Conservation (phyloP, 176 grass and related monocot genomes). For the Dendrocalamus sinicus region DNA sequence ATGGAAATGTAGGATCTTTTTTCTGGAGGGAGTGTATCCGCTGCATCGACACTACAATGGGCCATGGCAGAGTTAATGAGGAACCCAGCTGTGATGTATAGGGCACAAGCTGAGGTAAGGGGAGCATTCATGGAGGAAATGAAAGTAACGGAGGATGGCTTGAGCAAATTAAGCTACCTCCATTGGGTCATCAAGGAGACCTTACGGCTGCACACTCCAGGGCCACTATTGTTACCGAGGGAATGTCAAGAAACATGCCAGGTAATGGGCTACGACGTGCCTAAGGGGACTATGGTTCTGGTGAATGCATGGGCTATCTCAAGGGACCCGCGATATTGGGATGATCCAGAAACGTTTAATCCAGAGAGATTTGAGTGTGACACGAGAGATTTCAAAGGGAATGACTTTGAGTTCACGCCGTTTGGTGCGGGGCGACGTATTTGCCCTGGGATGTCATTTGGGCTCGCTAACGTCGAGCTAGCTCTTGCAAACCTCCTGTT, state of each 20-base stretch:
- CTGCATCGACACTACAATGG: background rate
- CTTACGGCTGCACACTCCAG: background rate
- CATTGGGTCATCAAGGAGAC: background rate
- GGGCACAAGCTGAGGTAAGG: background rate
- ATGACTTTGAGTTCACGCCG: background rate
- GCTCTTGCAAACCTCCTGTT: background rate
- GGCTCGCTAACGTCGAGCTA: background rate
- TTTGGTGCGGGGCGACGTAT: background rate
- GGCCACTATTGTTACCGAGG: background rate
- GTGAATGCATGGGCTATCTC: background rate
- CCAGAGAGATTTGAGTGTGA: background rate
- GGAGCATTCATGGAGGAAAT: background rate
- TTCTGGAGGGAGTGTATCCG: background rate
- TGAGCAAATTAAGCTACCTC: background rate
- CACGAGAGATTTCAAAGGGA: background rate
- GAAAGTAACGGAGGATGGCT: background rate
- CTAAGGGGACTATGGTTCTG: background rate
- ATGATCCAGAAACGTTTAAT: background rate
- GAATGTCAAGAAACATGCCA: background rate
- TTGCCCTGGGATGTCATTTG: background rate
- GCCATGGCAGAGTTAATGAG: background rate
- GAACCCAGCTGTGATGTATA: background rate
- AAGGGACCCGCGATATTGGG: background rate
- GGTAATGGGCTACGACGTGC: background rate
- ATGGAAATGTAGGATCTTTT: no score